A percentile compares a stretch with the other conserved stretches of the same genome.
Evolutionary conservation across 495 filamentous ascomycete genomes (phyloP).

Genomic region (Acidiella bohemica): DNA sequence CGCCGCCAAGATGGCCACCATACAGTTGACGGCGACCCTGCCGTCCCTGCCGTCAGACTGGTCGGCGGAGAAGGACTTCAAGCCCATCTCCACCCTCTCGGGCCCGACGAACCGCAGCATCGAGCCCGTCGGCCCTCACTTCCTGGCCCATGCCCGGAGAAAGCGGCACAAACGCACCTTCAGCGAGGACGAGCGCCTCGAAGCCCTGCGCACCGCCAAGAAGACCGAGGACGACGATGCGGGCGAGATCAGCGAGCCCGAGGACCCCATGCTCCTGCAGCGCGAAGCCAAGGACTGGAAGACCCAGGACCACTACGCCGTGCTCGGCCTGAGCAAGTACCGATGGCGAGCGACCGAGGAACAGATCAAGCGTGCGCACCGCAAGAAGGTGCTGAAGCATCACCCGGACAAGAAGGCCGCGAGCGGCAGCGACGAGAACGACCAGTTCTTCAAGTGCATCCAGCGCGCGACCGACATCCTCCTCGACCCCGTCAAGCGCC

Average conservation of each 20-base stretch:
- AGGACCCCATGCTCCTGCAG: constrained; percentile 78
- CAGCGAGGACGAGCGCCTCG: constrained; percentile 94
- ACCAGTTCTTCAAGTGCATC: constrained; percentile 99
- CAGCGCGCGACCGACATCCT: constrained; percentile 95
- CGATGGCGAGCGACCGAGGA: constrained; percentile 85
- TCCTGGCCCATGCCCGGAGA: constrained; percentile 91
- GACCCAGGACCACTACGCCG: constrained; percentile 93
- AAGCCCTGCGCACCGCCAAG: constrained; percentile 86
- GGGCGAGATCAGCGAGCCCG: constrained; percentile 79
- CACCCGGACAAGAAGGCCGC: constrained; percentile 98
- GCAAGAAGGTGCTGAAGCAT: constrained; percentile 98
- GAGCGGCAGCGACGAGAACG: constrained; percentile 72
- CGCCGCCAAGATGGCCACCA: constrained; percentile 45
- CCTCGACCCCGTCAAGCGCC: constrained; percentile 77
- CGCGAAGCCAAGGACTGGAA: constrained; percentile 99
- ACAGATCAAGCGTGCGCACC: constrained; percentile 95
- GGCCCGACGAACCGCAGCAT: constrained; percentile 64
- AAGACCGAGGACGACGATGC: constrained; percentile 87
- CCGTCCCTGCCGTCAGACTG: constrained; percentile 70
- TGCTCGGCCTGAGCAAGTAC: constrained; percentile 85
- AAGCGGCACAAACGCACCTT: constrained; percentile 93
- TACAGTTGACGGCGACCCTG: constrained; percentile 75
- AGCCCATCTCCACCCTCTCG: constrained; percentile 56
- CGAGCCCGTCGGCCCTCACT: constrained; percentile 93
- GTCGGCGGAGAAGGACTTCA: constrained; percentile 83